Percentiles rank a stretch among this genome's conserved stretches.
These are phyloP conservation scores for Coffea humblotiana DNA, from an alignment of 305 asterid species.

Conservation along the genomic window DNA sequence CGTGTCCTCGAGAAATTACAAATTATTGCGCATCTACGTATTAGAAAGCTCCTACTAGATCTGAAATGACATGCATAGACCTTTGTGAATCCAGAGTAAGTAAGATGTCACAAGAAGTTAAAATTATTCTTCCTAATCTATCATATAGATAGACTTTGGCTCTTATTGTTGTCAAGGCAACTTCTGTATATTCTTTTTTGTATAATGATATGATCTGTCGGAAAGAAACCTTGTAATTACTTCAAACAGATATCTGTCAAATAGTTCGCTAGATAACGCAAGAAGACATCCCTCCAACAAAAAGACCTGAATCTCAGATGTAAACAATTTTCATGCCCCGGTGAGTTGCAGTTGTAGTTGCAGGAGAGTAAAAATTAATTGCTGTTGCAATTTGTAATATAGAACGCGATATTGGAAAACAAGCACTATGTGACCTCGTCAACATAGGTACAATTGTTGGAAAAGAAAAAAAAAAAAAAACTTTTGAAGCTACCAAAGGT, in stretches of 20 bases:
- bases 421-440: constrained; percentile 17
- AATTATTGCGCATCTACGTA: neutral
- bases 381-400: neutral
- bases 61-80: neutral
- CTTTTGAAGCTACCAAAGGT: constrained; percentile 33
- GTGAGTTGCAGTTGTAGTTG: neutral
- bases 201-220: too few species aligned
- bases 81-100: neutral
- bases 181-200: neutral
- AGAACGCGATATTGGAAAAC: neutral
- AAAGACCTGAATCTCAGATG: neutral
- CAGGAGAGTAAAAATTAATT: neutral
- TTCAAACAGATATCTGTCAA: neutral
- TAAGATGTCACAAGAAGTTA: neutral
- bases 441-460: neutral
- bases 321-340: neutral
- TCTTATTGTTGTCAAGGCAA: neutral
- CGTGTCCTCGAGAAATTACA: neutral
- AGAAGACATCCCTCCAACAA: neutral
- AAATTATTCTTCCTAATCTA: too few species aligned
- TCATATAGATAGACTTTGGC: neutral
- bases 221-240: neutral
- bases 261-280: neutral
- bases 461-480: neutral
- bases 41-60: neutral